A percentile compares a stretch with the other conserved stretches of the same genome.
phyloP scores from a whole-genome alignment of 2,329 filamentous ascomycete genomes.

The Amesomyces nigricolor region DNA sequence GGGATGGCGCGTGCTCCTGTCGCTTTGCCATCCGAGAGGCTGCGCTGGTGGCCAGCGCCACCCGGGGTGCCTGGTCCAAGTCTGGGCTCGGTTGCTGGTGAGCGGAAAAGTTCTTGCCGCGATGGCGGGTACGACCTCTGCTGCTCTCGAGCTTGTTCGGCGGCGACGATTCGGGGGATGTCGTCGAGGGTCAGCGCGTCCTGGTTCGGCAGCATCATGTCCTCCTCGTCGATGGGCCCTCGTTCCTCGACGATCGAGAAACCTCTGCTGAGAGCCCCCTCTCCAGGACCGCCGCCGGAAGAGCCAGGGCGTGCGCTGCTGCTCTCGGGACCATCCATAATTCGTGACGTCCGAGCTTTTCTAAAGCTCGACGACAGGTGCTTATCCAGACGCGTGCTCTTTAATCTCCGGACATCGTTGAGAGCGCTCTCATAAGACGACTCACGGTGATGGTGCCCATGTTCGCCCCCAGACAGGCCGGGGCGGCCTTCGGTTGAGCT shows the following conservation, averaged over 20 bases:
- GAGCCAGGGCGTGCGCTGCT: constrained; percentile 64
- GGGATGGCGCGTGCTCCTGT: constrained; percentile 43
- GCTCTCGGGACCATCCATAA: constrained; percentile 82
- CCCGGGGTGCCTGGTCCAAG: constrained; percentile 53
- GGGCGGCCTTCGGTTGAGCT: constrained; percentile 64
- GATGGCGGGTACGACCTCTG: constrained; percentile 66
- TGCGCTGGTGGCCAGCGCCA: constrained; percentile 54
- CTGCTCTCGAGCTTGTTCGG: constrained; percentile 82
- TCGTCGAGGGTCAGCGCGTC: constrained; percentile 93
- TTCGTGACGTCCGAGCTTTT: constrained; percentile 81
- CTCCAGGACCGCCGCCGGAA: constrained; percentile 59
- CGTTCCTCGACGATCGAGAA: constrained; percentile 79
- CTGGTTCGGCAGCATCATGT: constrained; percentile 81
- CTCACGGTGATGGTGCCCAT: constrained; percentile 57
- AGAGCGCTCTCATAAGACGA: constrained; percentile 92
- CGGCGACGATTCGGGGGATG: constrained; percentile 90
- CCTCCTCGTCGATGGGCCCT: constrained; percentile 62
- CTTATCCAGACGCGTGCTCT: constrained; percentile 90
- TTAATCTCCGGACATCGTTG: constrained; percentile 84
- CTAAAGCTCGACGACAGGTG: constrained; percentile 89
- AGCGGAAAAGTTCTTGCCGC: constrained; percentile 60
- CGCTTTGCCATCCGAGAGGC: constrained; percentile 43
- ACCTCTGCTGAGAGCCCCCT: constrained; percentile 44
- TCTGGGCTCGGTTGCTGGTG: constrained; percentile 53
- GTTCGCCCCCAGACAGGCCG: constrained; percentile 61